These are phyloP conservation scores for Salvia hispanica DNA, from an alignment of 257 asterid genomes.

Conservation along the genomic window DNA sequence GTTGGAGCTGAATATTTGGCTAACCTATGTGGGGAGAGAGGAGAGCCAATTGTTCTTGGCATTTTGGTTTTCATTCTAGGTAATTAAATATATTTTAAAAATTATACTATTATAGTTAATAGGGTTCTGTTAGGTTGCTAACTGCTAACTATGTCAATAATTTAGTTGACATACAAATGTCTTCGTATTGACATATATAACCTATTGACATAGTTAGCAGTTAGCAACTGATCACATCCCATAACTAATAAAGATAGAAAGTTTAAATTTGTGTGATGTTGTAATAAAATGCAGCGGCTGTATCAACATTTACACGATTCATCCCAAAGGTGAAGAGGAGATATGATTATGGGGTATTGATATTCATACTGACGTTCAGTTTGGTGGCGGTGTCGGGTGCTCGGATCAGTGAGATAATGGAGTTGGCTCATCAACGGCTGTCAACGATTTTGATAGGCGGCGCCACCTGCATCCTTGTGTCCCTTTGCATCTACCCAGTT, in stretches of 20 bases:
- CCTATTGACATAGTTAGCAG: no score
- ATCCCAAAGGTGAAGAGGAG: conserved; percentile 54
- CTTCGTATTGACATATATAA: no score
- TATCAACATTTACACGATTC: conserved; percentile 56
- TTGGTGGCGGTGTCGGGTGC: conserved; percentile 70
- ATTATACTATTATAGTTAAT: no score
- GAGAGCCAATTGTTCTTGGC: conserved; percentile 65
- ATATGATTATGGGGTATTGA: conserved; percentile 68
- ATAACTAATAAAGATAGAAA: no score
- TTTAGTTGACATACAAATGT: no score
- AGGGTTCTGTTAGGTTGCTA: no score
- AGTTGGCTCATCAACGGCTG: conserved; percentile 60
- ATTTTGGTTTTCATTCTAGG: conserved; percentile 57
- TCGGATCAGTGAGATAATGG: conserved; percentile 45
- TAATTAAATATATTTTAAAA: conserved; percentile 17
- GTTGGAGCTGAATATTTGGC: conserved; percentile 72
- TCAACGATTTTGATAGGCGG: conserved; percentile 60
- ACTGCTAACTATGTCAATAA: no score
- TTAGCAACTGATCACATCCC: no score
- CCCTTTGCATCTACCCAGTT: conserved; percentile 58
- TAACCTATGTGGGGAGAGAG: conserved; percentile 50
- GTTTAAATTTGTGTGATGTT: no score
- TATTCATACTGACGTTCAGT: conserved; percentile 69
- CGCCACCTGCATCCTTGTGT: conserved; percentile 56
- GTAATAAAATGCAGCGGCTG: conserved; percentile 39